phyloP scores from a whole-genome alignment of 768 basidiomycete species.

The Russula virescens region DNA sequence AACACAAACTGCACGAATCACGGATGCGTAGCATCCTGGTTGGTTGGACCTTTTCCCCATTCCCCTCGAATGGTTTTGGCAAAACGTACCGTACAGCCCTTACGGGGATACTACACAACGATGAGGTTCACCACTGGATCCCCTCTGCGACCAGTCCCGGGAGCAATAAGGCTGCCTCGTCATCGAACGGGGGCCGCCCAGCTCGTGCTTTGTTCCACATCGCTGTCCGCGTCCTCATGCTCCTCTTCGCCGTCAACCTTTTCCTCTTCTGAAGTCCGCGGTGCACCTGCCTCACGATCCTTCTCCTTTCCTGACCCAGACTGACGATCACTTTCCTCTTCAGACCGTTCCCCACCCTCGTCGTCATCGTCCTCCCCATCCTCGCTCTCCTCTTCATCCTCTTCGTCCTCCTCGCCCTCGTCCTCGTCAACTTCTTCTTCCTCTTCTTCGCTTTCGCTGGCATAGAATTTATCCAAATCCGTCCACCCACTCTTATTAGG shows the following conservation, averaged over 20 bases:
- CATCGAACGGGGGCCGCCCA: background rate
- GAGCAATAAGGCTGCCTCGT: background rate
- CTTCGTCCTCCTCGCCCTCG: constrained; percentile 33
- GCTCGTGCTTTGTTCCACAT: background rate
- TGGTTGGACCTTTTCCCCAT: background rate
- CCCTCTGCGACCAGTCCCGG: too few relatives aligned
- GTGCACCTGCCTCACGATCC: constrained; percentile 1
- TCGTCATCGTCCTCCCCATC: constrained; percentile 17
- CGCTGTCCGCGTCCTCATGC: background rate
- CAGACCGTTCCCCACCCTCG: constrained; percentile 3
- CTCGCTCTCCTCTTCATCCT: constrained; percentile 30
- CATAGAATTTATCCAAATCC: constrained; percentile 73
- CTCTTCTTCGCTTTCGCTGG: constrained; percentile 32
- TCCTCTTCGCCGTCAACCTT: background rate
- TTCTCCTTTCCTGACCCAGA: constrained; percentile 28
- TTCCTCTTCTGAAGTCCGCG: constrained; percentile 2
- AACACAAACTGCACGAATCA: too few relatives aligned
- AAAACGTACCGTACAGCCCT: background rate
- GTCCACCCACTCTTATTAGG: constrained; percentile 40
- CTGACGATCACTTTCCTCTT: constrained; percentile 28
- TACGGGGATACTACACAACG: background rate
- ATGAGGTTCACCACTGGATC: too few relatives aligned
- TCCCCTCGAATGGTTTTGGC: background rate
- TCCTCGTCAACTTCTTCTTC: constrained; percentile 25
- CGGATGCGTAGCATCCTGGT: too few relatives aligned